Evolutionary conservation across 371 early-diverging fungal genomes (phyloP).

Genomic region (Haplosporangium sp.): DNA sequence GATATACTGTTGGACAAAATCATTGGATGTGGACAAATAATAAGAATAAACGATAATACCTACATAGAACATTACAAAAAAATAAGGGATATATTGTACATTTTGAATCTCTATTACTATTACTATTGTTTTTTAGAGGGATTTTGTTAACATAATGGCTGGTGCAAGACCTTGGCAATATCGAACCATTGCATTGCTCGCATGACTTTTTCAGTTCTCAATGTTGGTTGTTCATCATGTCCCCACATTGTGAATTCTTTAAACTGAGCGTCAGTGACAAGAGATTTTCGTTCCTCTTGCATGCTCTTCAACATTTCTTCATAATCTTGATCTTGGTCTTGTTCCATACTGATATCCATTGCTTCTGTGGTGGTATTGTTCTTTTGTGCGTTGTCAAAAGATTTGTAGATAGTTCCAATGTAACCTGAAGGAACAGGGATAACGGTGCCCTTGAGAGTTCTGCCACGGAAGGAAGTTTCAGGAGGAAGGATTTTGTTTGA

Average conservation of each 20-base stretch:
- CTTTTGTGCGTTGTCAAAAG: neutral
- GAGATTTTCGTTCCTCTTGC: constrained; percentile 43
- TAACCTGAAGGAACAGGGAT: constrained; percentile 39
- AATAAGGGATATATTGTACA: neutral
- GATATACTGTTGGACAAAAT: neutral
- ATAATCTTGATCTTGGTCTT: constrained; percentile 38
- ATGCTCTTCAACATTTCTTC: constrained; percentile 48
- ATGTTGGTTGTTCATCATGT: constrained; percentile 42
- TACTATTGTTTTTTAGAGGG: too few relatives aligned
- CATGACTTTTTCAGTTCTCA: constrained; percentile 35
- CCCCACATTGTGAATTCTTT: constrained; percentile 49
- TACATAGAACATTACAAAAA: neutral
- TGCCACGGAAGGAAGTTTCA: constrained; percentile 44
- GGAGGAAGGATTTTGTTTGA: constrained; percentile 14
- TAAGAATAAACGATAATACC: neutral
- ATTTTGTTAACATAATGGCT: constrained; percentile 20
- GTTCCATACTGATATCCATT: constrained; percentile 16
- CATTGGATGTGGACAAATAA: neutral
- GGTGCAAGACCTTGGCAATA: constrained; percentile 43
- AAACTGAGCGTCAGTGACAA: constrained; percentile 38
- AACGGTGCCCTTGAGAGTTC: constrained; percentile 44
- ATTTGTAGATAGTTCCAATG: constrained; percentile 36
- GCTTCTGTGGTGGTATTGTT: constrained; percentile 1
- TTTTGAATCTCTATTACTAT: neutral
- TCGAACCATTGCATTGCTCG: constrained; percentile 55